A percentile compares a stretch with the other conserved stretches of the same genome.
phyloP scores from a whole-genome alignment of 2,329 filamentous ascomycete genomes.

The Fusarium sterilihyphosum region DNA sequence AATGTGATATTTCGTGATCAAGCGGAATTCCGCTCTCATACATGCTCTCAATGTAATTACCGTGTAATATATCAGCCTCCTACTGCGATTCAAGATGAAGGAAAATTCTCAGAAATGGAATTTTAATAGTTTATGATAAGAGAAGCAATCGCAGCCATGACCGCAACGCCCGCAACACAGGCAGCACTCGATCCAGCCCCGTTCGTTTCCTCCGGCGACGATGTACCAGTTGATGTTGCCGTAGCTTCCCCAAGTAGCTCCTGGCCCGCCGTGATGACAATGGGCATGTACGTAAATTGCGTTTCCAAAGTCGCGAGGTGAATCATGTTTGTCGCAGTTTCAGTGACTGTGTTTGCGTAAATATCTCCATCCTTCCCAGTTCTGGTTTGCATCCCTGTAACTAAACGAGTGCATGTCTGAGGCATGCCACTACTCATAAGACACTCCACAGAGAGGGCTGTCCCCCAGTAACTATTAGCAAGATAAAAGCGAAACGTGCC shows the following conservation, averaged over 20 bases:
- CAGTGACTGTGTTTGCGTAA: not conserved
- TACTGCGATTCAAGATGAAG: rapidly evolving
- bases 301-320: not conserved
- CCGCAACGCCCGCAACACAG: not conserved
- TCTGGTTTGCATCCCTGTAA: too few relatives aligned
- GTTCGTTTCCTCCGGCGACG: not conserved
- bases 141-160: not conserved
- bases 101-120: rapidly evolving
- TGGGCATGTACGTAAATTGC: not conserved
- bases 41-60: not conserved
- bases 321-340: not conserved
- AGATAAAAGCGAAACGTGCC: not conserved
- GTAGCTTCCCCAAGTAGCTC: not conserved
- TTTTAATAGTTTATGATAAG: not conserved
- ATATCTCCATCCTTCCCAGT: not conserved
- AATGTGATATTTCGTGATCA: not conserved
- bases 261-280: not conserved
- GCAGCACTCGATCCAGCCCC: not conserved
- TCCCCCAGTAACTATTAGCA: too few relatives aligned
- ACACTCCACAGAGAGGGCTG: not conserved
- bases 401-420: not conserved
- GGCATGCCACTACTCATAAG: not conserved
- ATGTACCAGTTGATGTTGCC: not conserved
- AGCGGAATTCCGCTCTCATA: not conserved
- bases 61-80: rapidly evolving